Percentiles rank a stretch among this genome's conserved stretches.
Evolutionary conservation across 345 rosid genomes (phyloP).

Genomic region (Eucalyptus paniculata): DNA sequence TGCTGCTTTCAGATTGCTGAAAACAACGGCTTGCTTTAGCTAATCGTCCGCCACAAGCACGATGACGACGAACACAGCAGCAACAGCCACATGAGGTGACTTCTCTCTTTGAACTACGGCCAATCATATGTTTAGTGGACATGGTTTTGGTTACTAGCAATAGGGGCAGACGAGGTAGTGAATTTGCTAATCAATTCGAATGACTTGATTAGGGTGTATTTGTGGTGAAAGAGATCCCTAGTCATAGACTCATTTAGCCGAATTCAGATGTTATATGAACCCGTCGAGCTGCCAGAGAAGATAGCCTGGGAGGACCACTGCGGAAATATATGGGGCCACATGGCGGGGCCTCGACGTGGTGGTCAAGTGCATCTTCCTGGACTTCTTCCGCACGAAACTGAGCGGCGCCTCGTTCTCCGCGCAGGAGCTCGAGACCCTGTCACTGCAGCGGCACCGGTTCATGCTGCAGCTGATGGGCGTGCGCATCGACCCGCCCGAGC

Average conservation of each 20-base stretch:
- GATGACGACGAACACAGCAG: not conserved
- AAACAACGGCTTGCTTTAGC: constrained; percentile 29
- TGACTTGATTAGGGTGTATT: not conserved
- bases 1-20: constrained; percentile 49
- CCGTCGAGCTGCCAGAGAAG: constrained; percentile 14
- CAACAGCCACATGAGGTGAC: constrained; percentile 25
- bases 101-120: not conserved
- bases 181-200: not conserved
- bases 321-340: constrained; percentile 29
- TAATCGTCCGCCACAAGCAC: constrained; percentile 7
- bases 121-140: not conserved
- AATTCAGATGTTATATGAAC: not conserved
- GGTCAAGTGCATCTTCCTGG: constrained; percentile 32
- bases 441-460: constrained; percentile 30
- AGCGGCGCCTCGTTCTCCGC: constrained; percentile 18
- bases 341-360: constrained; percentile 56
- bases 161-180: not conserved
- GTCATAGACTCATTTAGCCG: not conserved
- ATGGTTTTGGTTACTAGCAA: not conserved
- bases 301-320: constrained; percentile 38
- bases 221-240: not conserved
- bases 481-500: constrained; percentile 29
- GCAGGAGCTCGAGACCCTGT: constrained; percentile 39
- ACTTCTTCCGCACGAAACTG: constrained; percentile 26
- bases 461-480: constrained; percentile 43